phyloP scores from a whole-genome alignment of 768 basidiomycete genomes.

The Tulasnella sp. region DNA sequence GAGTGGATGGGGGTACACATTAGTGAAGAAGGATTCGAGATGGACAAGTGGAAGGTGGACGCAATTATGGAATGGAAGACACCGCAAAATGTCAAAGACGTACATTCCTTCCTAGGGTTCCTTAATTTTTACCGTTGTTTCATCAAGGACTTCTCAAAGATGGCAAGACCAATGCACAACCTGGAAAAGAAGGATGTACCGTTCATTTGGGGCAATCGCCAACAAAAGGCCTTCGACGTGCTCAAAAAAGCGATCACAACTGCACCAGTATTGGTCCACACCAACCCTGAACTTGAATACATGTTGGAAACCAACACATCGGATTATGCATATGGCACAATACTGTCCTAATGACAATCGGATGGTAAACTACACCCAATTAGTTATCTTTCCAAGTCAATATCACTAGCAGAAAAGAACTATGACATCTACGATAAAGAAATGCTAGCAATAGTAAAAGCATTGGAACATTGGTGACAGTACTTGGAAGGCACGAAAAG shows the following conservation, averaged over 20 bases:
- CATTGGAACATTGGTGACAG: conserved; percentile 17
- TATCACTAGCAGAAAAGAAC: conserved; percentile 12
- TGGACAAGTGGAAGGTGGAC: conserved; percentile 22
- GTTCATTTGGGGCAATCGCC: background rate
- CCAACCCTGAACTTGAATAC: background rate
- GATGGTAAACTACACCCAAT: conserved; percentile 5
- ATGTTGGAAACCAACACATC: conserved; percentile 4
- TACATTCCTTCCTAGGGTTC: conserved; percentile 24
- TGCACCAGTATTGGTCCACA: conserved; percentile 4
- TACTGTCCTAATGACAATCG: conserved; percentile 3
- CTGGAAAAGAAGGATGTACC: conserved; percentile 19
- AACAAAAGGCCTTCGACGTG: conserved; percentile 4
- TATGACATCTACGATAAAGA: conserved; percentile 27
- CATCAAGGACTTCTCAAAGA: conserved; percentile 21
- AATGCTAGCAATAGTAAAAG: conserved; percentile 23
- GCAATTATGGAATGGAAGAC: conserved; percentile 21
- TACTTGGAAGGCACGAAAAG: conserved; percentile 20
- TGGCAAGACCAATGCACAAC: conserved; percentile 15
- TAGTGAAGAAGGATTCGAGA: conserved; percentile 15
- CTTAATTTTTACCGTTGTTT: conserved; percentile 25
- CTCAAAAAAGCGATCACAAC: conserved; percentile 12
- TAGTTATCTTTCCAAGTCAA: conserved; percentile 1
- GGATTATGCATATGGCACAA: conserved; percentile 10
- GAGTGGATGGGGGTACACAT: conserved; percentile 20
- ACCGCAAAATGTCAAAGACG: conserved; percentile 19